phyloP scores from a whole-genome alignment of 129 eudicot species.

The Sambucus nigra region DNA sequence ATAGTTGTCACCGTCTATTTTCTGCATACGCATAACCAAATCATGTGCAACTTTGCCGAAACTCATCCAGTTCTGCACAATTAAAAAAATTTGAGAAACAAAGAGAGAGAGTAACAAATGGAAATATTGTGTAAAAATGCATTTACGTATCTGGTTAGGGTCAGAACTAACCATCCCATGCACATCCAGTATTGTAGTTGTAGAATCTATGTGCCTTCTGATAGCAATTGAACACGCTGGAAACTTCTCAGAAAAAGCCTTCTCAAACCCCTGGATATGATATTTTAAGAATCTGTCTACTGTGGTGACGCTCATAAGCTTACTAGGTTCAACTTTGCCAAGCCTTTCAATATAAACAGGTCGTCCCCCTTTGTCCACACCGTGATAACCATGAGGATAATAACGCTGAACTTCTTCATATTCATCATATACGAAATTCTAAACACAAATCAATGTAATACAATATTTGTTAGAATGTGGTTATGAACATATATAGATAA shows the following conservation, averaged over 20 bases:
- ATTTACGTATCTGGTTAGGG: conserved; percentile 1
- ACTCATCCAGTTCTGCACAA: conserved; percentile 87
- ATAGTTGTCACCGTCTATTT: conserved; percentile 82
- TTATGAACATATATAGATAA: too few relatives aligned
- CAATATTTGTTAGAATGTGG: conserved; percentile 9
- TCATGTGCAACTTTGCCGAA: conserved; percentile 90
- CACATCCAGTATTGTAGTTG: conserved; percentile 84
- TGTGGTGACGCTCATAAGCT: conserved; percentile 81
- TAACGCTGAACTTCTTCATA: conserved; percentile 63
- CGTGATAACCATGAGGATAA: conserved; percentile 96
- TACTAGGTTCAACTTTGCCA: conserved; percentile 80
- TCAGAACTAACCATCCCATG: conserved; percentile 74
- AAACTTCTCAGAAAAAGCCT: conserved; percentile 72
- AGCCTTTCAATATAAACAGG: conserved; percentile 91
- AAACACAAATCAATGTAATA: conserved; percentile 8
- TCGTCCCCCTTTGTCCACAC: conserved; percentile 81
- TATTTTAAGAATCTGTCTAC: conserved; percentile 82
- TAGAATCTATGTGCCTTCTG: conserved; percentile 78
- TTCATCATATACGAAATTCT: conserved; percentile 79
- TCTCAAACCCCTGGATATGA: conserved; percentile 91
- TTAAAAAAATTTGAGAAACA: conserved; percentile 1
- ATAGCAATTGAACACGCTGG: conserved; percentile 96
- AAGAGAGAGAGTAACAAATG: too few relatives aligned
- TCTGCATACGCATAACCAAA: conserved; percentile 83
- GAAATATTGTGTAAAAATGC: background rate